These are phyloP conservation scores for Microsporum canis DNA, from an alignment of 2,329 filamentous ascomycete genomes.

Conservation along the genomic window DNA sequence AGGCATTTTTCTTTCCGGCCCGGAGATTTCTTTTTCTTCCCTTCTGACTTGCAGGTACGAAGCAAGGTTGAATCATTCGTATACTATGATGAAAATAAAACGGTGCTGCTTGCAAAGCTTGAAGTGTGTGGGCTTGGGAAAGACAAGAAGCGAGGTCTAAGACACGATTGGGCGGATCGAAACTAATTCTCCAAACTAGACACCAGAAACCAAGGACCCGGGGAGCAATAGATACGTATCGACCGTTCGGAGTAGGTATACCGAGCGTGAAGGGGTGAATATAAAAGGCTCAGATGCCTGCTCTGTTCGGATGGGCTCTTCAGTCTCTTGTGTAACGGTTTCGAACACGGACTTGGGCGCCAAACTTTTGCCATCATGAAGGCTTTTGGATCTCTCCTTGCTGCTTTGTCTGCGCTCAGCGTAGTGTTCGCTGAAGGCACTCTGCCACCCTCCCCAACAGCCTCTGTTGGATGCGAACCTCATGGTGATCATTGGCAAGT, in stretches of 20 bases:
- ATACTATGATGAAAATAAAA: neutral
- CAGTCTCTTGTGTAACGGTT: neutral
- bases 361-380: neutral
- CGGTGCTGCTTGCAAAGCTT: neutral
- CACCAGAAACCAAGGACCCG: constrained; percentile 1
- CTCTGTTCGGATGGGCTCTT: neutral
- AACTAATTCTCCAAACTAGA: neutral
- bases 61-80: neutral
- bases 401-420: constrained; percentile 7
- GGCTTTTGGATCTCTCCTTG: neutral
- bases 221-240: neutral
- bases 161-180: neutral
- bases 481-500: constrained; percentile 16
- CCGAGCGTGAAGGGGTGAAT: neutral
- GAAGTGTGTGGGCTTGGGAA: neutral
- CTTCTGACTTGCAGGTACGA: neutral
- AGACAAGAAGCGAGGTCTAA: neutral
- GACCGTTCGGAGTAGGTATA: neutral
- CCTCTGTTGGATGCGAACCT: constrained; percentile 16
- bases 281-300: neutral
- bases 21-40: neutral
- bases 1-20: neutral
- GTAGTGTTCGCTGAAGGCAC: constrained; percentile 13
- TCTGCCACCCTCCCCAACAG: constrained; percentile 24
- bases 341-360: neutral